Evolutionary conservation across 768 basidiomycete genomes (phyloP).

Genomic region (Botryobasidium botryosum): DNA sequence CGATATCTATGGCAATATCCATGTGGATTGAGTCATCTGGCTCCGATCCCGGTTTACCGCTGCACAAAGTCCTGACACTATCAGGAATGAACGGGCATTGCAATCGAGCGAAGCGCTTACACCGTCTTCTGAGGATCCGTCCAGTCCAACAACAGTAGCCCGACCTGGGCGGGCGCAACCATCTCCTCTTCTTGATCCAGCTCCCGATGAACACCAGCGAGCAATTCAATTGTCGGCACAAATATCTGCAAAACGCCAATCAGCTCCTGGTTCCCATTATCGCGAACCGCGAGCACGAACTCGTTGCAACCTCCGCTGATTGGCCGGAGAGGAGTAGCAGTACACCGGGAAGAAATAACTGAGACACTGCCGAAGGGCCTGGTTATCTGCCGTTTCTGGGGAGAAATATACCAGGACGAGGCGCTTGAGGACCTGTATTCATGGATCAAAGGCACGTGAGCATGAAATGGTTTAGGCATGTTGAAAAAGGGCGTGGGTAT

Average conservation of each 20-base stretch:
- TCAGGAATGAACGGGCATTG: constrained; percentile 8
- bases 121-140: constrained; percentile 24
- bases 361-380: constrained; percentile 70
- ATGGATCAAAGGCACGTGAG: neutral
- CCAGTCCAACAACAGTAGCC: constrained; percentile 25
- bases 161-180: constrained; percentile 19
- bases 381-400: constrained; percentile 64
- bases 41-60: constrained; percentile 22
- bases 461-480: neutral
- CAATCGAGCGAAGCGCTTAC: constrained; percentile 20
- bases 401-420: constrained; percentile 53
- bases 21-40: constrained; percentile 29
- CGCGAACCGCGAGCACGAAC: constrained; percentile 24
- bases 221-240: constrained; percentile 20
- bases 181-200: constrained; percentile 19
- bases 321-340: constrained; percentile 57
- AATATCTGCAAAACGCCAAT: constrained; percentile 20
- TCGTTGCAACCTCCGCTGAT: constrained; percentile 59
- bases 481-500: constrained; percentile 16
- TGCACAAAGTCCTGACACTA: neutral
- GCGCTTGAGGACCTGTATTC: constrained; percentile 29
- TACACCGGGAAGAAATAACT: constrained; percentile 77
- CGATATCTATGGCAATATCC: constrained; percentile 39
- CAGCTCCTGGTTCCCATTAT: constrained; percentile 16
- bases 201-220: constrained; percentile 21